Base-by-base conservation (phyloP, 2,329 filamentous ascomycete genomes). In the Penicillium sp. region DNA sequence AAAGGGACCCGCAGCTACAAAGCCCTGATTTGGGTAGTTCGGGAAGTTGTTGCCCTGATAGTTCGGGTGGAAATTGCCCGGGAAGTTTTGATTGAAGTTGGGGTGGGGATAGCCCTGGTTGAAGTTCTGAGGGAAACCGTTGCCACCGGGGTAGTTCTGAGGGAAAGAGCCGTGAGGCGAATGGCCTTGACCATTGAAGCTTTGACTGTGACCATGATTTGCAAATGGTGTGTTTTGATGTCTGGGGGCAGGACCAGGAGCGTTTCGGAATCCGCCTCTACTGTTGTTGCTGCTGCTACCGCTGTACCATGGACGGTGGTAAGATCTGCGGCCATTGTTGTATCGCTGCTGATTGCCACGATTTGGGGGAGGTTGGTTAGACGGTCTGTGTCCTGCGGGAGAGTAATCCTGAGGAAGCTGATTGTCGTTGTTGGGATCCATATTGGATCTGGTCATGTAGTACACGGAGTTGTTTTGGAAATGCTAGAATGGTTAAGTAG, bases 401-500 rank as follows among this genome's bases (percentile, higher is more conserved):
- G 29, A 12, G n/a, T 50, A 35, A 18, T 45, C 48, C 39, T 44
- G 48, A 16, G 39, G 12, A 35, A 35, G 7, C 16, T 35, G 48
- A 6, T 4, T 38, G 37, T 56, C 46, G 23, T 49, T 23, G 21
- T 48, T 23, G 55, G 50, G 8, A 6, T 64, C 63, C 50, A 63
- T 54, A 9, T 57, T 51, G 46, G 61, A 54, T 13, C 60, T 52
- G 6, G 18, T 46, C 46, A 67, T 46, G 49, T 59, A 67, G 35
- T 57, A 63, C 18, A 46, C 58, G 3, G 56, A 45, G 29, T 61
- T 44, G 37, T 58, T 58, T 41, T 58, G 54, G 32, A 62, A 61
- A 44, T 54, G 23, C 62, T 64, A 42, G 7, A 13, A n/a, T 21
- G 10, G 38, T 48, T 15, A 41, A 57, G 47, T 40, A 18, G 45